phyloP scores from a whole-genome alignment of 1,139 yeast genomes.

The Hyphopichia buzzinii region DNA sequence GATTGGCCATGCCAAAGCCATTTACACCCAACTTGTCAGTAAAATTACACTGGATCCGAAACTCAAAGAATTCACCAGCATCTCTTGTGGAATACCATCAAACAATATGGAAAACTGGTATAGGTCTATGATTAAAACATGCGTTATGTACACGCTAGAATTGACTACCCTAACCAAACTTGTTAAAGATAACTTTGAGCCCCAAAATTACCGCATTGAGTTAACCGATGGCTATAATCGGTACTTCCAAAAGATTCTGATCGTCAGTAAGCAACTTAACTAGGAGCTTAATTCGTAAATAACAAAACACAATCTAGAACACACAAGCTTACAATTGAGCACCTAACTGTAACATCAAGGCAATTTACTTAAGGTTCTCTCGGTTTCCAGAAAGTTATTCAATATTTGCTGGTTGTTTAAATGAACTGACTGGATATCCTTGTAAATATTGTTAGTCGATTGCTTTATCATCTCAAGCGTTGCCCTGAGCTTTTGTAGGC shows the following conservation, averaged over 20 bases:
- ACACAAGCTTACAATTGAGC: neutral
- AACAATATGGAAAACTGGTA: conserved; percentile 18
- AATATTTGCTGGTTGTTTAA: conserved; percentile 2
- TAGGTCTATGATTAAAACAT: conserved; percentile 23
- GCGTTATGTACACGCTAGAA: conserved; percentile 21
- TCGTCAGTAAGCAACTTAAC: too few species aligned
- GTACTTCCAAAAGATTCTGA: conserved; percentile 35
- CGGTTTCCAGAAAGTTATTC: neutral
- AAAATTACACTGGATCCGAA: neutral
- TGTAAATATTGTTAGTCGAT: conserved; percentile 23
- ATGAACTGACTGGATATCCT: conserved; percentile 22
- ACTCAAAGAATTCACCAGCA: conserved; percentile 4
- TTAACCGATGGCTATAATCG: conserved; percentile 31
- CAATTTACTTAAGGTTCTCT: neutral
- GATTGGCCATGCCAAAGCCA: conserved; percentile 14
- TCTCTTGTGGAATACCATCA: neutral
- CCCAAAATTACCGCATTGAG: conserved; percentile 13
- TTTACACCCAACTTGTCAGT: conserved; percentile 4
- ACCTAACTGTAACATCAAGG: neutral
- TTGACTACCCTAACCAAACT: conserved; percentile 12
- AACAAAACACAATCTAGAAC: neutral
- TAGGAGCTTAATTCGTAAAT: too few species aligned
- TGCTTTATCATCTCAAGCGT: conserved; percentile 28
- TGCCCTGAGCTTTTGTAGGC: conserved; percentile 27
- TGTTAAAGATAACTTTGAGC: conserved; percentile 7